Evolutionary conservation across 208 protist species (phyloP).

Genomic region (Trypanosomatidae sp.): DNA sequence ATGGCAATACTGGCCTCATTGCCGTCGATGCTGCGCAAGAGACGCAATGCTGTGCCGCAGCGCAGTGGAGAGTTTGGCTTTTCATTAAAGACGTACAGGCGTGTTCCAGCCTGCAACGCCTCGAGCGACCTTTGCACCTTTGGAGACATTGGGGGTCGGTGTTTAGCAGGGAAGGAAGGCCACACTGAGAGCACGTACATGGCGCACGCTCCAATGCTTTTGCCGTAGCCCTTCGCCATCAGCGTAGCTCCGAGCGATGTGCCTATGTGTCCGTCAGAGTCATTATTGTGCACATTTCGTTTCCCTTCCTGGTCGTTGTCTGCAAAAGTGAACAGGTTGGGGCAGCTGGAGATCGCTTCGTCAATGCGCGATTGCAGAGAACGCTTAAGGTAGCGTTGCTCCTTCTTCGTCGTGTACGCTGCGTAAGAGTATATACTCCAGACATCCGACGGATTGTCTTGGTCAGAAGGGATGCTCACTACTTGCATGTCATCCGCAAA

Average conservation of each 20-base stretch:
- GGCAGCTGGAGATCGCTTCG: constrained; percentile 14
- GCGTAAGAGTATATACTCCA: constrained; percentile 60
- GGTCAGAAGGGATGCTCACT: constrained; percentile 34
- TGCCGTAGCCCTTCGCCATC: constrained; percentile 24
- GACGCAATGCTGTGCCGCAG: constrained; percentile 40
- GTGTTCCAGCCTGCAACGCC: constrained; percentile 32
- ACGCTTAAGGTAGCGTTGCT: constrained; percentile 38
- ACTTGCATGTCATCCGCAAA: constrained; percentile 1
- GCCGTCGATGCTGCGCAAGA: constrained; percentile 37
- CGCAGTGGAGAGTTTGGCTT: constrained; percentile 28
- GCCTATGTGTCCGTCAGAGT: not conserved
- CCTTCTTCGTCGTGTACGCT: constrained; percentile 37
- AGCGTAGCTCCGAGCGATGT: constrained; percentile 8
- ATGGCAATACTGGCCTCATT: constrained; percentile 56
- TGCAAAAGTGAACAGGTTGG: constrained; percentile 15
- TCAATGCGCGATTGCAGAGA: constrained; percentile 19
- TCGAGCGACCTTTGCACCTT: constrained; percentile 33
- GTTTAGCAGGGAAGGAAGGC: constrained; percentile 30
- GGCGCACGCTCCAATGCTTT: constrained; percentile 23
- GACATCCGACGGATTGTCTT: constrained; percentile 40
- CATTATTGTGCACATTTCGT: not conserved
- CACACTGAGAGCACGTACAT: constrained; percentile 58
- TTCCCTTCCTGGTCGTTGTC: not conserved
- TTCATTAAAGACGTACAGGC: constrained; percentile 54
- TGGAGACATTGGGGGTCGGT: constrained; percentile 32